Percentiles rank a stretch among this genome's conserved stretches.
Evolutionary conservation across 1,284 basidiomycete species (phyloP).

Genomic region (Fomitopsis pinicola): DNA sequence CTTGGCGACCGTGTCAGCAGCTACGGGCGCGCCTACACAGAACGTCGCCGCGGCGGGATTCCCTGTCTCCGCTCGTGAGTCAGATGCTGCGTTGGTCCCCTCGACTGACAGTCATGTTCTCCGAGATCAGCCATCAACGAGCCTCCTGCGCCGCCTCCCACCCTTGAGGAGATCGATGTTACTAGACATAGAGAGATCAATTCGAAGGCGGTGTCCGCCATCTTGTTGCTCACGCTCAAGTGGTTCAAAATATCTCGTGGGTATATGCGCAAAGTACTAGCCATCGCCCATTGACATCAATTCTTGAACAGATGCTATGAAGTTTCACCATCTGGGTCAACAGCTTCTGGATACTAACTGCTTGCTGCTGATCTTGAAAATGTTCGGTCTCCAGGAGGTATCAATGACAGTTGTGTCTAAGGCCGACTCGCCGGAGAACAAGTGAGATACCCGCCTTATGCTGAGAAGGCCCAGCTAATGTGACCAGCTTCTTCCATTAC

Average conservation of each 20-base stretch:
- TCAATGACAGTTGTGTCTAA: constrained; percentile 79
- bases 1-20: constrained; percentile 84
- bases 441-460: constrained; percentile 45
- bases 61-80: constrained; percentile 67
- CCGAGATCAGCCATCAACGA: constrained; percentile 51
- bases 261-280: constrained; percentile 27
- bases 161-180: constrained; percentile 93
- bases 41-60: constrained; percentile 61
- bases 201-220: constrained; percentile 95
- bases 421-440: constrained; percentile 85
- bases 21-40: constrained; percentile 54
- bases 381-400: constrained; percentile 96
- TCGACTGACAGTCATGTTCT: constrained; percentile 5
- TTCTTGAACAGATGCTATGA: constrained; percentile 80
- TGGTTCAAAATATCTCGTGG: constrained; percentile 98
- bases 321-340: constrained; percentile 96
- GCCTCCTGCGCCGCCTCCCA: constrained; percentile 64
- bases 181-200: constrained; percentile 96
- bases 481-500: constrained; percentile 88
- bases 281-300: constrained; percentile 6
- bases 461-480: constrained; percentile 8
- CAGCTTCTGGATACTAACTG: constrained; percentile 95
- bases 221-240: constrained; percentile 85
- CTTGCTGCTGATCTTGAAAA: constrained; percentile 91
- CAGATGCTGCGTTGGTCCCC: neutral